These are phyloP conservation scores for Coemansia sp. DNA, from an alignment of 192 early-diverging fungal genomes.

Conservation along the genomic window DNA sequence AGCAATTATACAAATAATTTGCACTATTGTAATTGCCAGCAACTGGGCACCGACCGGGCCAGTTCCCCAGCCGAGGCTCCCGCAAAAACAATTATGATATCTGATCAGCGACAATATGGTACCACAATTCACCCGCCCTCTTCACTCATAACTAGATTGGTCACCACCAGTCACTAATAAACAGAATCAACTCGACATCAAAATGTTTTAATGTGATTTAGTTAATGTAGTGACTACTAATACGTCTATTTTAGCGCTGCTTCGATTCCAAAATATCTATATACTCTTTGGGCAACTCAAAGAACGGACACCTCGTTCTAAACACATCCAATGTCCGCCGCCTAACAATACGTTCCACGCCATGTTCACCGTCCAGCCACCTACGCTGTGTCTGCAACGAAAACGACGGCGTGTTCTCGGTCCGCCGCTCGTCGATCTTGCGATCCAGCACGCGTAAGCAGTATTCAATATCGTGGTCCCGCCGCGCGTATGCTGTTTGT, in stretches of 20 bases:
- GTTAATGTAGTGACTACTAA: not conserved
- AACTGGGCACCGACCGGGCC: too few species aligned
- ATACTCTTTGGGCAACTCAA: conserved; percentile 56
- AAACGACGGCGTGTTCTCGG: conserved; percentile 6
- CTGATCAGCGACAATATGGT: too few species aligned
- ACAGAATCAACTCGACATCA: too few species aligned
- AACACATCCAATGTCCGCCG: conserved; percentile 68
- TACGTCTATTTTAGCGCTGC: not conserved
- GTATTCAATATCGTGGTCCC: conserved; percentile 65
- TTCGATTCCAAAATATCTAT: conserved; percentile 48
- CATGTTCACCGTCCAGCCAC: conserved; percentile 65
- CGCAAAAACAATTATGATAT: too few species aligned
- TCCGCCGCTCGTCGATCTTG: conserved; percentile 16
- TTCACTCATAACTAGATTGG: too few species aligned
- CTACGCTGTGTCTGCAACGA: conserved; percentile 57
- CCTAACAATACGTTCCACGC: conserved; percentile 72
- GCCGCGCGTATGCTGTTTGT: conserved; percentile 61
- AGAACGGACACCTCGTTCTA: conserved; percentile 64
- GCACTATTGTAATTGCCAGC: too few species aligned
- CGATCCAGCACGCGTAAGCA: conserved; percentile 63
- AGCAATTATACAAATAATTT: too few species aligned
- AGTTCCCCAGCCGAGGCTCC: too few species aligned
- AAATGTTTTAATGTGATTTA: too few species aligned
- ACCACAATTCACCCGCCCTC: too few species aligned
- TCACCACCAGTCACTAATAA: too few species aligned